These are phyloP conservation scores for Perilla frutescens DNA, from an alignment of 257 asterid species.

Conservation along the genomic window DNA sequence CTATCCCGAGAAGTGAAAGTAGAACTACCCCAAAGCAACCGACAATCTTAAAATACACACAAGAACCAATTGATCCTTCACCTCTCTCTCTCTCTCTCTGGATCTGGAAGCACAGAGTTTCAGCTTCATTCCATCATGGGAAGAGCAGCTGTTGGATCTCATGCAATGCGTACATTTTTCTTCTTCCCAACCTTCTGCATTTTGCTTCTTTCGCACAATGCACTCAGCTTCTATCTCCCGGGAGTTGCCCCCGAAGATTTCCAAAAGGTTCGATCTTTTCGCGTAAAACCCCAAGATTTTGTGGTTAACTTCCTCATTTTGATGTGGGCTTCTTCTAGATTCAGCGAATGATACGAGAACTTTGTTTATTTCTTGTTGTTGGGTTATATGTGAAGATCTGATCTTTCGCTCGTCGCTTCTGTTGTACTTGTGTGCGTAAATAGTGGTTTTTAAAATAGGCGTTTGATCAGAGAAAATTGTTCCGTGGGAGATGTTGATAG, in stretches of 20 bases:
- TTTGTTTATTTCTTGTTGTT: slow-evolving; percentile 33
- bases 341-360: background rate
- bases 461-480: background rate
- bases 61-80: slow-evolving; percentile 1
- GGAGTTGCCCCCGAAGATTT: slow-evolving; percentile 92
- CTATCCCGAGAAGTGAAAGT: slow-evolving; percentile 40
- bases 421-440: background rate
- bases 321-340: slow-evolving; percentile 19
- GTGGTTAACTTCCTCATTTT: slow-evolving; percentile 5
- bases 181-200: slow-evolving; percentile 44
- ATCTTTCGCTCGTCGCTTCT: slow-evolving; percentile 1
- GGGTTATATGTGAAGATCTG: slow-evolving; percentile 41
- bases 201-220: slow-evolving; percentile 57
- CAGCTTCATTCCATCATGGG: slow-evolving; percentile 41
- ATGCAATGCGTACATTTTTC: slow-evolving; percentile 38
- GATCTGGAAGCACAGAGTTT: slow-evolving; percentile 46
- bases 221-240: slow-evolving; percentile 71
- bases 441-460: slow-evolving; percentile 11
- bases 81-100: slow-evolving; percentile 39
- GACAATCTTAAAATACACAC: slow-evolving; percentile 45
- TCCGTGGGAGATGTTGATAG: slow-evolving; percentile 14
- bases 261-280: slow-evolving; percentile 52
- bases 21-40: slow-evolving; percentile 46
- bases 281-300: background rate
- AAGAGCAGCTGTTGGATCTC: slow-evolving; percentile 41